phyloP scores from a whole-genome alignment of 352 stramenopile genomes.

The Globisporangium takayamanum region DNA sequence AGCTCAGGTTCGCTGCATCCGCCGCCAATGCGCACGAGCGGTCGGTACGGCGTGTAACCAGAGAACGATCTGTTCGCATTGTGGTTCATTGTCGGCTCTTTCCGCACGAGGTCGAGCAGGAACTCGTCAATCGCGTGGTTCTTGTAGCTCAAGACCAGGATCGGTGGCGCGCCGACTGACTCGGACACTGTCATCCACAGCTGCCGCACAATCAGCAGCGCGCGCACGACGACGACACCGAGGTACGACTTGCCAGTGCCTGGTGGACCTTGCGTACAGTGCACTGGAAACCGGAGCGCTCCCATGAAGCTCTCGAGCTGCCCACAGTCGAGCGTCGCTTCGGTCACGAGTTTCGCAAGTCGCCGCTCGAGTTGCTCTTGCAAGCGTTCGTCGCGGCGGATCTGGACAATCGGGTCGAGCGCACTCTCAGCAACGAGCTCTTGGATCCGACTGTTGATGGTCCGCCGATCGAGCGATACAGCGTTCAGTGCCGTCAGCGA shows the following conservation, averaged over 20 bases:
- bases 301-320: constrained; percentile 72
- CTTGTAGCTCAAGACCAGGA: constrained; percentile 85
- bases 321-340: constrained; percentile 55
- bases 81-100: constrained; percentile 32
- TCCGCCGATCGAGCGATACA: not conserved
- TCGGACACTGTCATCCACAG: constrained; percentile 64
- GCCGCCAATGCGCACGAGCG: constrained; percentile 57
- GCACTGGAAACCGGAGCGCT: constrained; percentile 70
- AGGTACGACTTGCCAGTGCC: constrained; percentile 90
- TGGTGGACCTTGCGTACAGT: constrained; percentile 83
- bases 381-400: constrained; percentile 51
- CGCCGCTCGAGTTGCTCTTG: constrained; percentile 23
- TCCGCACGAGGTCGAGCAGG: constrained; percentile 62
- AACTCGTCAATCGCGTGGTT: constrained; percentile 89
- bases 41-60: constrained; percentile 21
- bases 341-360: constrained; percentile 36
- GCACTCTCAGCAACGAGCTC: constrained; percentile 45
- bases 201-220: constrained; percentile 65
- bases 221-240: constrained; percentile 74
- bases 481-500: no score
- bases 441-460: not conserved
- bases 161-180: constrained; percentile 63
- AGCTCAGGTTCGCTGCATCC: constrained; percentile 57
- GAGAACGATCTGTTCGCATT: constrained; percentile 14
- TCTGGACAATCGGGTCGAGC: constrained; percentile 76